Evolutionary conservation across 352 stramenopile genomes (phyloP).

Genomic region (Pythium pyrilobum): DNA sequence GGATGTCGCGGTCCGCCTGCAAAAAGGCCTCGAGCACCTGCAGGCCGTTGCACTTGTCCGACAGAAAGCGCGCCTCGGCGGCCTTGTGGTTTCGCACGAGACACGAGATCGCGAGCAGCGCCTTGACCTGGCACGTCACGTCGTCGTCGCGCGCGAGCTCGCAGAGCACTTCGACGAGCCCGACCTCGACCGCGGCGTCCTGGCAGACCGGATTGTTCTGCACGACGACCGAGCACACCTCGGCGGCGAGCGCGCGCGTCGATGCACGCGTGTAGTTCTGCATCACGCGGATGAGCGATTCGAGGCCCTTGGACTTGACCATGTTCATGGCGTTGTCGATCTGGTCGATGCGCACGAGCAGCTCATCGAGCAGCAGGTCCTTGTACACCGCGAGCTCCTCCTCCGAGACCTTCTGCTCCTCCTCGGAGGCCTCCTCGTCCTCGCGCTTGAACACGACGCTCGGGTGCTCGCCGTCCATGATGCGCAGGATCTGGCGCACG

Average conservation of each 20-base stretch:
- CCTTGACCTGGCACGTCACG: constrained; percentile 69
- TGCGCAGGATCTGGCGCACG: constrained; percentile 79
- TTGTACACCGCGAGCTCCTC: constrained; percentile 80
- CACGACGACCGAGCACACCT: constrained; percentile 76
- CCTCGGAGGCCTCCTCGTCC: constrained; percentile 26
- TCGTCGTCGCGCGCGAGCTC: constrained; percentile 42
- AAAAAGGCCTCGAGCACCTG: constrained; percentile 53
- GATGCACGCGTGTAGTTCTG: constrained; percentile 38
- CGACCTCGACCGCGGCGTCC: constrained; percentile 53
- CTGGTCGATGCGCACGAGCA: constrained; percentile 82
- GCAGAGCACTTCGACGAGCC: constrained; percentile 67
- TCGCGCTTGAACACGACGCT: constrained; percentile 53
- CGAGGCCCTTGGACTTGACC: constrained; percentile 74
- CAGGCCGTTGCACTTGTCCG: constrained; percentile 49
- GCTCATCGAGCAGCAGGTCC: constrained; percentile 74
- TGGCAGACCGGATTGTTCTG: constrained; percentile 87
- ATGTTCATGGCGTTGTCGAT: constrained; percentile 89
- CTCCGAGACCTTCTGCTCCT: constrained; percentile 32
- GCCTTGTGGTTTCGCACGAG: constrained; percentile 67
- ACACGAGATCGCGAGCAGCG: constrained; percentile 77
- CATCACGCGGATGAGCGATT: constrained; percentile 56
- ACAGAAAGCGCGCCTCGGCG: constrained; percentile 57
- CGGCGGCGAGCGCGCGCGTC: constrained; percentile 60
- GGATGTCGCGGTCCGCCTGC: constrained; percentile 40
- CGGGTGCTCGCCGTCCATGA: constrained; percentile 73